Base-by-base conservation (phyloP, 768 basidiomycete species). In the Macrocybe gigantea region DNA sequence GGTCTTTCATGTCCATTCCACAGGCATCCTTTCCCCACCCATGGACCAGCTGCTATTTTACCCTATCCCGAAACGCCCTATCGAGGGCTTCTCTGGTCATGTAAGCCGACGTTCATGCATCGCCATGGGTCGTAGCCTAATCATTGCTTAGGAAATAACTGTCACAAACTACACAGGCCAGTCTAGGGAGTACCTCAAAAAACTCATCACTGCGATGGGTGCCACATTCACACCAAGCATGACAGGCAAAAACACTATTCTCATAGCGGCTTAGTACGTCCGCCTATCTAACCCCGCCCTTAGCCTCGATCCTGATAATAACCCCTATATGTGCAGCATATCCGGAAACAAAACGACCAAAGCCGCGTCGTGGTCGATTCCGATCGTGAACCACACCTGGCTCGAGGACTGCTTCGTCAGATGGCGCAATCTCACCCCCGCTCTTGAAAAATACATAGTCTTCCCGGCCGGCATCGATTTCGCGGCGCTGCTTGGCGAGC, bases 111-210 rank as follows among this genome's bases (percentile, higher is more conserved):
- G 5, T 53, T 30, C 14, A 11, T 33, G 29, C 29, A 35, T 7
- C 4, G 7, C 15, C 11, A 30, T 32, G 10, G 14, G 41, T 34
- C 47, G 36, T 38, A 46, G 42, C 49, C 40, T 38, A 13, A 29
- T 38, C 13, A 32, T 30, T 50, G 32, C 51, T 44, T 43, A 92
- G 88, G 73, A 79, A 54, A 82, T 95, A 47, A 88, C 92, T 0
- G 73, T 95, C 1, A 92, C 92, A 0, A 94, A 94, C 59, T 95
- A 93, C 60, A 87, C 88, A 0, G 93, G 93, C 2, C 81, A 84
- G 34, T 77, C 88, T 5, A 76, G 93, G 2, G 93, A 95, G 45
- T 94, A 94, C 58, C 73, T 97, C 44, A 92, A 92, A 68, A 83
- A 80, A 52, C 69, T 97, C 11, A 88, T 97, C 44, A 67, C 67